Evolutionary conservation across 345 rosid genomes (phyloP), one percentile per base, ranked within the genome.

Genomic region (Eucalyptus decipiens): DNA sequence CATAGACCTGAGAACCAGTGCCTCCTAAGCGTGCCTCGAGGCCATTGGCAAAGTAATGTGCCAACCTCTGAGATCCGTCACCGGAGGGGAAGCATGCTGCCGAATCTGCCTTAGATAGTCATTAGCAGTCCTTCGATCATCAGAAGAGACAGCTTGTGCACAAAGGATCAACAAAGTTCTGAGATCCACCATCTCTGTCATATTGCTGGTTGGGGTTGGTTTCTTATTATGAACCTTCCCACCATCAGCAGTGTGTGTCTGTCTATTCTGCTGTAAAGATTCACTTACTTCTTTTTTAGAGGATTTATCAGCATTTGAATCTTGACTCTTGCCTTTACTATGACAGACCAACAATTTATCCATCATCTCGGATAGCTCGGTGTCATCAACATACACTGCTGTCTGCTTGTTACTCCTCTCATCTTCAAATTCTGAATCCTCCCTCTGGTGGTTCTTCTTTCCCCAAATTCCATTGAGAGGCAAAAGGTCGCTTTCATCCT

Each of bases 21-120:
- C 97, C 97, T 40, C 87, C 94, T 89, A 97, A 90, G 30, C 99
- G 97, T 30, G 98, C 97, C 91, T 96, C 99, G 9, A 97, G 98
- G 50, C 95, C 96, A 87, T 94, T 94, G 28, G 98, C 97, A 51
- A 97, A 97, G 89, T 89, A 93, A 89, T 97, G 96, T 69, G 99
- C 99, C 90, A 97, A 26, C 51, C 99, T 91, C 92, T 97, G 98
- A 42, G 94, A 89, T 2, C 97, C 98, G 42, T 94, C 95, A 34
- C 99, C 98, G 32, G 86, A 86, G 65, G 95, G 9, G 97, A 97
- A 56, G 98, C 93, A 90, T 96, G 93, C 91, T 93, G 91, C 91
- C 97, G 90, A 86, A 97, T 94, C 95, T 95, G 97, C 91, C 94
- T 96, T 88, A 97, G 90, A 37, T 93, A 91, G 85, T 96, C 98